phyloP scores from a whole-genome alignment of 108 stramenopile species.

The Cyclotella distinguenda region DNA sequence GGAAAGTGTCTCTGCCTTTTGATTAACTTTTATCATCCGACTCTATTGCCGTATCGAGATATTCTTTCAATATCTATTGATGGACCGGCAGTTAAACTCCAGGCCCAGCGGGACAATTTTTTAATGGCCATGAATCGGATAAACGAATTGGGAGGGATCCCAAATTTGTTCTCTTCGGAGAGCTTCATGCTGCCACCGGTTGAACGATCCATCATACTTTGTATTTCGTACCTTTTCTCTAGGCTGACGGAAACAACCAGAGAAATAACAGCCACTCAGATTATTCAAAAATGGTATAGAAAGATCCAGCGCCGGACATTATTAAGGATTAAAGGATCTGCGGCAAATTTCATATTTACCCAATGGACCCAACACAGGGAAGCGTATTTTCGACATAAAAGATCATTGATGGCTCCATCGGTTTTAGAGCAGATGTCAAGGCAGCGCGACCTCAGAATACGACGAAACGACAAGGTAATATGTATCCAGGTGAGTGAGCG shows the following conservation, averaged over 20 bases:
- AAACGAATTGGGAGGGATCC: constrained; percentile 83
- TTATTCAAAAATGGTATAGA: constrained; percentile 63
- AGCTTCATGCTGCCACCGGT: constrained; percentile 75
- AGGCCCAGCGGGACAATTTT: constrained; percentile 69
- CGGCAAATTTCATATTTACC: constrained; percentile 39
- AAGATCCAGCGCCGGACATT: constrained; percentile 10
- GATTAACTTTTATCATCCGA: constrained; percentile 91
- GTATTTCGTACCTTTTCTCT: constrained; percentile 80
- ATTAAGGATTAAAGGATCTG: constrained; percentile 37
- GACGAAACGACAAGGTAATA: constrained; percentile 21
- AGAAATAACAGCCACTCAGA: constrained; percentile 65
- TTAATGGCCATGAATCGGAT: constrained; percentile 55
- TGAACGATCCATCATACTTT: constrained; percentile 79
- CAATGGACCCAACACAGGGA: constrained; percentile 46
- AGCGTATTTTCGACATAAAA: constrained; percentile 44
- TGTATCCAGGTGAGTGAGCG: constrained; percentile 45
- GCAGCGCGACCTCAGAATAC: constrained; percentile 3
- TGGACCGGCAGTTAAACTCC: constrained; percentile 17
- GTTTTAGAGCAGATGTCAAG: constrained; percentile 28
- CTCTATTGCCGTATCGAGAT: constrained; percentile 50
- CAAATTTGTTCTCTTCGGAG: constrained; percentile 68
- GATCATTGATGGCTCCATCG: constrained; percentile 32
- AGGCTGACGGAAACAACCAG: constrained; percentile 83
- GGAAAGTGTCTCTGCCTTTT: constrained; percentile 85
- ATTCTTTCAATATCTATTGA: constrained; percentile 57